A percentile compares a stretch with the other conserved stretches of the same genome.
These are phyloP conservation scores for Rasamsonia emersonii DNA, from an alignment of 2,329 filamentous ascomycete species.

Conservation along the genomic window DNA sequence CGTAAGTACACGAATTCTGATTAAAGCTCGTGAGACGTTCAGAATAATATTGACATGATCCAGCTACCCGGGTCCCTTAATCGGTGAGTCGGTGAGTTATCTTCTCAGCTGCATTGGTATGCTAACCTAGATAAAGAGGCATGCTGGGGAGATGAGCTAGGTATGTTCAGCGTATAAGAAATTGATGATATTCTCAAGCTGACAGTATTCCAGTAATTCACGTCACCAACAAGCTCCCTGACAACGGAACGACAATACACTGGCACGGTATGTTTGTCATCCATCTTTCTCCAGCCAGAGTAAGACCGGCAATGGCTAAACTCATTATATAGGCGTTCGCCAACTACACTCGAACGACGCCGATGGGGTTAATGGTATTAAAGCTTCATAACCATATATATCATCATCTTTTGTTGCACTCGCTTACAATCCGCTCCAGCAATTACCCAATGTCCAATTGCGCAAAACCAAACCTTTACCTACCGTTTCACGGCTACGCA, in stretches of 20 bases:
- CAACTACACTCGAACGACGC: constrained; percentile 3
- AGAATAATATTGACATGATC: too few species aligned
- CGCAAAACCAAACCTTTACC: constrained; percentile 7
- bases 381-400: too few species aligned
- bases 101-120: too few species aligned
- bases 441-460: constrained; percentile 2
- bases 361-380: constrained; percentile 4
- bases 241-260: constrained; percentile 9
- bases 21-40: too few species aligned
- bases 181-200: too few species aligned
- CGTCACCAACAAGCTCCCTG: constrained; percentile 3
- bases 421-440: neutral
- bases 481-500: constrained; percentile 19
- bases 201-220: constrained; percentile 3
- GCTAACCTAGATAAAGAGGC: too few species aligned
- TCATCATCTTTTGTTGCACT: neutral
- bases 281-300: neutral
- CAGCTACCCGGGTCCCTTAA: too few species aligned
- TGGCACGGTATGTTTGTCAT: constrained; percentile 8
- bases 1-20: too few species aligned
- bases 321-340: constrained; percentile 1
- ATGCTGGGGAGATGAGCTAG: too few species aligned
- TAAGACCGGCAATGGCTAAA: neutral
- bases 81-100: too few species aligned
- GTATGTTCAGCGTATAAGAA: too few species aligned